Evolutionary conservation across 2,329 filamentous ascomycete genomes (phyloP).

Genomic region (Penicillium sp.): DNA sequence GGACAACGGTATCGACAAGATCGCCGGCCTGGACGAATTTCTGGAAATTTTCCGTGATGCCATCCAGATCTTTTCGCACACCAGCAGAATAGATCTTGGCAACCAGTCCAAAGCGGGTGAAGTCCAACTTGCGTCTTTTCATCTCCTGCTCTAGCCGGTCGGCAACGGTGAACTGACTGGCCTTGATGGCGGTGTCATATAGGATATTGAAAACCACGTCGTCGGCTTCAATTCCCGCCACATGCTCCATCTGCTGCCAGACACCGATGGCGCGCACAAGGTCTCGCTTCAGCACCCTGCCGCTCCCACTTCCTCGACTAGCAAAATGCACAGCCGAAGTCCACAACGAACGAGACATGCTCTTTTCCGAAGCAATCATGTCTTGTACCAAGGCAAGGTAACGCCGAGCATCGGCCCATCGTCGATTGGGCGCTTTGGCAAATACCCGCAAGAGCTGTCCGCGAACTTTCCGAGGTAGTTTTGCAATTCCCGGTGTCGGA

Average conservation of each 20-base stretch:
- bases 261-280: conserved; percentile 70
- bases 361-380: conserved; percentile 71
- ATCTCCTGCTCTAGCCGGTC: conserved; percentile 86
- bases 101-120: conserved; percentile 79
- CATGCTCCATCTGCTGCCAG: conserved; percentile 88
- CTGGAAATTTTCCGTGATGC: conserved; percentile 74
- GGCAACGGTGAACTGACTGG: conserved; percentile 79
- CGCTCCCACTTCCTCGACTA: conserved; percentile 63
- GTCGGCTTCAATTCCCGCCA: conserved; percentile 65
- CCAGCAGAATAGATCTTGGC: conserved; percentile 84
- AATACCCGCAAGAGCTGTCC: conserved; percentile 69
- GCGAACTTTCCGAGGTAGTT: conserved; percentile 55
- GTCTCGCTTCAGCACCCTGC: conserved; percentile 59
- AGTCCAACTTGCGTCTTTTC: conserved; percentile 64
- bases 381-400: conserved; percentile 85
- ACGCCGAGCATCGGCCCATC: conserved; percentile 64
- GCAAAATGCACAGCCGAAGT: conserved; percentile 80
- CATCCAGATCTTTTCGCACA: conserved; percentile 70
- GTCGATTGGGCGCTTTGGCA: conserved; percentile 52
- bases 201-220: conserved; percentile 90
- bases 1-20: conserved; percentile 80
- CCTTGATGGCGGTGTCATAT: conserved; percentile 84
- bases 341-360: conserved; percentile 72
- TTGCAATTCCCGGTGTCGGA: conserved; percentile 56
- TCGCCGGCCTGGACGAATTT: conserved; percentile 83